A percentile compares a stretch with the other conserved stretches of the same genome.
phyloP scores from a whole-genome alignment of 2,329 filamentous ascomycete species.

The Aspergillus fumigatiaffinis region DNA sequence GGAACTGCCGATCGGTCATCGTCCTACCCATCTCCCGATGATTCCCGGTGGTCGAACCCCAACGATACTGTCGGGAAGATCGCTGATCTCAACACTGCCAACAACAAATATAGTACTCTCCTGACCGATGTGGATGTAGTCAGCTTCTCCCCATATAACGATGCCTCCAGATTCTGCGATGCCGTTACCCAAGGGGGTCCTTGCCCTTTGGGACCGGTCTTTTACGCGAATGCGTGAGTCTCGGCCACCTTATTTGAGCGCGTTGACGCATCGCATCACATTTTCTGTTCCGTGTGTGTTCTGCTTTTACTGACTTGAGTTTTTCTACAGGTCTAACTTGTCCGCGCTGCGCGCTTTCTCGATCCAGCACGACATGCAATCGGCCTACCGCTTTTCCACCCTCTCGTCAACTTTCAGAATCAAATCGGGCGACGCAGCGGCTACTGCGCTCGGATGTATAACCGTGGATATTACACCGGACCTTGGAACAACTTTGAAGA shows the following conservation, averaged over 20 bases:
- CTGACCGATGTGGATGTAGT: slow-evolving; percentile 68
- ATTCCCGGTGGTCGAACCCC: slow-evolving; percentile 60
- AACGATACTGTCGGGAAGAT: slow-evolving; percentile 73
- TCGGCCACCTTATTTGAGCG: background rate
- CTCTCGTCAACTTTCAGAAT: slow-evolving; percentile 70
- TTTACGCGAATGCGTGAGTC: slow-evolving; percentile 53
- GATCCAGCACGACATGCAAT: slow-evolving; percentile 68
- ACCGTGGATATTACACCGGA: slow-evolving; percentile 80
- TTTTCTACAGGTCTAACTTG: slow-evolving; percentile 41
- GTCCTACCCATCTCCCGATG: slow-evolving; percentile 57
- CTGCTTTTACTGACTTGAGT: slow-evolving; percentile 1
- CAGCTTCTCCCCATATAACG: slow-evolving; percentile 66
- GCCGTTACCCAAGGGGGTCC: slow-evolving; percentile 50
- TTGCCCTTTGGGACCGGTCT: slow-evolving; percentile 75
- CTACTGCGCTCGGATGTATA: slow-evolving; percentile 70
- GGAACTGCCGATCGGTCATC: slow-evolving; percentile 55
- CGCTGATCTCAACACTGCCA: slow-evolving; percentile 54
- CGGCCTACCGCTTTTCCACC: slow-evolving; percentile 82
- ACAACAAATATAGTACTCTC: slow-evolving; percentile 67
- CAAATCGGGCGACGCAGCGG: slow-evolving; percentile 65
- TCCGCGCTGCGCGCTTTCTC: slow-evolving; percentile 65
- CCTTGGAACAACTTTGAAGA: slow-evolving; percentile 65
- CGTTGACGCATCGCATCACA: background rate
- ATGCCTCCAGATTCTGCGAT: slow-evolving; percentile 63
- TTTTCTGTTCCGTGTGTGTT: background rate